A percentile compares a stretch with the other conserved stretches of the same genome.
Conservation (phyloP, 495 filamentous ascomycete species). For the Emericellopsis terricola region DNA sequence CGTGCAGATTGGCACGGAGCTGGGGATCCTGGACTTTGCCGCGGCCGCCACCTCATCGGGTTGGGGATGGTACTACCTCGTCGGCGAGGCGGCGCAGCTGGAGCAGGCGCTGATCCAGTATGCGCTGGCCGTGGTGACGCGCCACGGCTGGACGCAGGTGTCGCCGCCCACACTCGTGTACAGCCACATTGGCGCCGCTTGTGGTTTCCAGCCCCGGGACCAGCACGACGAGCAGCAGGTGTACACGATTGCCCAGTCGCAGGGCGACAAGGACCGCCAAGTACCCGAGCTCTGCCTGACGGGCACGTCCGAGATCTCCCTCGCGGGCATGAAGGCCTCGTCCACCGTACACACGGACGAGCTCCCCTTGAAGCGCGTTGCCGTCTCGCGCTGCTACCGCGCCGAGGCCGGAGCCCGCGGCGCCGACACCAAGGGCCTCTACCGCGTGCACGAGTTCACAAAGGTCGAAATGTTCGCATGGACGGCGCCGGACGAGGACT, state of each 20-base stretch:
- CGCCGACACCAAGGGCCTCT: conserved; percentile 80
- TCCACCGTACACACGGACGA: conserved; percentile 39
- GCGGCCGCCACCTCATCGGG: conserved; percentile 60
- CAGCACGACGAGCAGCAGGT: conserved; percentile 80
- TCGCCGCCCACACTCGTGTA: conserved; percentile 83
- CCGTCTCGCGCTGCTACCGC: conserved; percentile 74
- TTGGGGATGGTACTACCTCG: conserved; percentile 94
- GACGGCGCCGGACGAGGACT: conserved; percentile 32
- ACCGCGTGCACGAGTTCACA: conserved; percentile 97
- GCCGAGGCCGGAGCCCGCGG: conserved; percentile 87
- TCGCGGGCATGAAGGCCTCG: conserved; percentile 79
- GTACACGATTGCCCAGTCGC: conserved; percentile 50
- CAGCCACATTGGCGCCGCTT: conserved; percentile 72
- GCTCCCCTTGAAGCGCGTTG: conserved; percentile 63
- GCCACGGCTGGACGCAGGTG: conserved; percentile 56
- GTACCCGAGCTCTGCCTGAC: conserved; percentile 58
- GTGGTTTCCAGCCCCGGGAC: conserved; percentile 87
- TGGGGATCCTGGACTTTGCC: conserved; percentile 73
- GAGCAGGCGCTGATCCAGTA: conserved; percentile 89
- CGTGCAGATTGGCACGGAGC: conserved; percentile 62
- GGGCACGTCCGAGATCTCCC: conserved; percentile 84
- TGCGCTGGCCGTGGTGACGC: conserved; percentile 48
- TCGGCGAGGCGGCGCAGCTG: conserved; percentile 73
- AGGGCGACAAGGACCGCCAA: conserved; percentile 33
- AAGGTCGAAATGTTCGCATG: conserved; percentile 97